phyloP scores from a whole-genome alignment of 768 basidiomycete genomes.

The Exidia glandulosa region DNA sequence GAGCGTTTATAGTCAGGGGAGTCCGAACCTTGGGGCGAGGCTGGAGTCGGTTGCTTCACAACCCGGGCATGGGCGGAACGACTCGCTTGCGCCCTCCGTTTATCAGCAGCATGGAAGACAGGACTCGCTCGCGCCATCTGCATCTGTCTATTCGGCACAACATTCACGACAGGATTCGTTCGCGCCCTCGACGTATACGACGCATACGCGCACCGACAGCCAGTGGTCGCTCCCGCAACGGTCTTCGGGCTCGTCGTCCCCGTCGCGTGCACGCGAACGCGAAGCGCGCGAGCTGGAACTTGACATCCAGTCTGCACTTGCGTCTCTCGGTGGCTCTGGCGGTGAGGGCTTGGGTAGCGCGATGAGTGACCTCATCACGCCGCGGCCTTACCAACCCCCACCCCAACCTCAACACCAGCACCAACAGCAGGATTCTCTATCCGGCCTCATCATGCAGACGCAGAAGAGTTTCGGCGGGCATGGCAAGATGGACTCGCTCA shows the following conservation, averaged over 20 bases:
- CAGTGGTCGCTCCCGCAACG: background rate
- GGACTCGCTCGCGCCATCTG: background rate
- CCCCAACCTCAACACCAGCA: too few species aligned
- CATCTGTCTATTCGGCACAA: background rate
- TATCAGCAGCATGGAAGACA: background rate
- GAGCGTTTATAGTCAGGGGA: too few species aligned
- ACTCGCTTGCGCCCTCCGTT: background rate
- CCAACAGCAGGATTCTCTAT: too few species aligned
- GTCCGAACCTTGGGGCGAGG: too few species aligned
- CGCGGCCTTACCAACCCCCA: too few species aligned
- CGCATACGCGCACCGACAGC: too few species aligned
- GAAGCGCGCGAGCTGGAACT: background rate
- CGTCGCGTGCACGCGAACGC: background rate
- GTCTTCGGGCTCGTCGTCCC: background rate
- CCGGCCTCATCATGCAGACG: too few species aligned
- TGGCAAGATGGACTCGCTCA: background rate
- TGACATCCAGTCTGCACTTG: background rate
- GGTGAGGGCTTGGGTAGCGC: background rate
- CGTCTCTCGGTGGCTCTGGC: background rate
- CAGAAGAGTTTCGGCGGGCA: too few species aligned
- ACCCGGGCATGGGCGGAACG: background rate
- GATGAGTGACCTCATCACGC: background rate
- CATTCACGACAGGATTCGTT: background rate
- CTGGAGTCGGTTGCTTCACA: too few species aligned
- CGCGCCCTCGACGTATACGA: constrained; percentile 16